Evolutionary conservation across 2,329 filamentous ascomycete genomes (phyloP).

Genomic region (Apiospora koreana): DNA sequence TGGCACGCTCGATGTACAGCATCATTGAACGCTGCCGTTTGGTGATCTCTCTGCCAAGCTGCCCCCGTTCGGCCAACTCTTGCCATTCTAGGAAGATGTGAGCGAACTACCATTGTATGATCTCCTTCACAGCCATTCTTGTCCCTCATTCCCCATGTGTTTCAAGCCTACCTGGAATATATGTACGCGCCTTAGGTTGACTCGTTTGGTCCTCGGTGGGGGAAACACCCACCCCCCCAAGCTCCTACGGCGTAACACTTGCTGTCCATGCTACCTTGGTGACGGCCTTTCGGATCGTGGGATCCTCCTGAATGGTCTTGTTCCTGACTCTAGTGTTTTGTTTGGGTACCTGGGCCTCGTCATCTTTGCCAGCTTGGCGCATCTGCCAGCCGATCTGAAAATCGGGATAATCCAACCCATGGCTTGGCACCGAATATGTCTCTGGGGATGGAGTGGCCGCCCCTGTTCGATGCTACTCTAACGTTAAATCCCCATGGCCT

Average conservation of each 20-base stretch:
- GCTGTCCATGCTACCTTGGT: neutral
- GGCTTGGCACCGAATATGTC: neutral
- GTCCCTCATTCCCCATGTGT: neutral
- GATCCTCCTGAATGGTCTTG: neutral
- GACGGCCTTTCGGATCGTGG: neutral
- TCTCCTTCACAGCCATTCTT: constrained; percentile 2
- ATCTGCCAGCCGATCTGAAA: neutral
- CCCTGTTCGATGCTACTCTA: neutral
- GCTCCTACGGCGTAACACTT: neutral
- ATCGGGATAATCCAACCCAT: neutral
- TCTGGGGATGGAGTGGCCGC: neutral
- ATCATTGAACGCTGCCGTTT: neutral
- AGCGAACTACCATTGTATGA: constrained; percentile 3
- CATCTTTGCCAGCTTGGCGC: neutral
- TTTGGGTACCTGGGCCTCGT: neutral
- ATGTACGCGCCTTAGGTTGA: neutral
- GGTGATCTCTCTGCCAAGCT: neutral
- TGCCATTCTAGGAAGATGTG: neutral
- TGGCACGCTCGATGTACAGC: too few species aligned
- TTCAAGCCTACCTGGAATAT: neutral
- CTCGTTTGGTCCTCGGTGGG: neutral
- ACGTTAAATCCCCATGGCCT: neutral
- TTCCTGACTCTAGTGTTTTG: neutral
- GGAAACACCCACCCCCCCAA: neutral
- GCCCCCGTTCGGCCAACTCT: neutral